Conservation (phyloP, 805 yeast genomes). For the Suhomyces emberorum region DNA sequence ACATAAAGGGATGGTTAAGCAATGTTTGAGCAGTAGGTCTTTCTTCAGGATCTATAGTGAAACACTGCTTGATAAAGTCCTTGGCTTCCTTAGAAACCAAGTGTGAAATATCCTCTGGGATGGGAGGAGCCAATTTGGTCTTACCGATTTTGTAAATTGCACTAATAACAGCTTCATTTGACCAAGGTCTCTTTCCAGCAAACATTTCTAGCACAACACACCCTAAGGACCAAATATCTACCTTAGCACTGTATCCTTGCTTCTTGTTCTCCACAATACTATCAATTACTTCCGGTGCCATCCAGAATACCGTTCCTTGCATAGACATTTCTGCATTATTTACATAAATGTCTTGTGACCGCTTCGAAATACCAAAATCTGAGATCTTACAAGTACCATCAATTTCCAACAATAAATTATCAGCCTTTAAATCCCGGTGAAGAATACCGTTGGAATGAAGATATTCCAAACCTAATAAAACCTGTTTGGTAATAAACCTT, state of each 20-base stretch:
- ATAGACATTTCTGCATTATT: slow-evolving; percentile 94
- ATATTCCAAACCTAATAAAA: slow-evolving; percentile 80
- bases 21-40: slow-evolving; percentile 84
- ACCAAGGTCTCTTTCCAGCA: slow-evolving; percentile 98
- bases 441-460: slow-evolving; percentile 82
- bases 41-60: slow-evolving; percentile 67
- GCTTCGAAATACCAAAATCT: slow-evolving; percentile 94
- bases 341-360: slow-evolving; percentile 70
- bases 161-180: slow-evolving; percentile 88
- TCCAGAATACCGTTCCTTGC: slow-evolving; percentile 99
- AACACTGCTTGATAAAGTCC: slow-evolving; percentile 72
- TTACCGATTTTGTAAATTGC: slow-evolving; percentile 90
- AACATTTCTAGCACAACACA: slow-evolving; percentile 97
- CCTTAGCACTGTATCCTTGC: slow-evolving; percentile 95
- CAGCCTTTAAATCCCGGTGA: slow-evolving; percentile 94
- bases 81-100: slow-evolving; percentile 63
- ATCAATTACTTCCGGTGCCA: slow-evolving; percentile 99
- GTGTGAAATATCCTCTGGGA: slow-evolving; percentile 80
- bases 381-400: slow-evolving; percentile 95
- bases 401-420: slow-evolving; percentile 78
- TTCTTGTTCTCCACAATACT: slow-evolving; percentile 67
- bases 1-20: slow-evolving; percentile 52
- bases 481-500: slow-evolving; percentile 71
- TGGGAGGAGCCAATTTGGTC: slow-evolving; percentile 89
- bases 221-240: slow-evolving; percentile 97